phyloP scores from a whole-genome alignment of 1,139 yeast genomes.

The Hansenula lynferdii region DNA sequence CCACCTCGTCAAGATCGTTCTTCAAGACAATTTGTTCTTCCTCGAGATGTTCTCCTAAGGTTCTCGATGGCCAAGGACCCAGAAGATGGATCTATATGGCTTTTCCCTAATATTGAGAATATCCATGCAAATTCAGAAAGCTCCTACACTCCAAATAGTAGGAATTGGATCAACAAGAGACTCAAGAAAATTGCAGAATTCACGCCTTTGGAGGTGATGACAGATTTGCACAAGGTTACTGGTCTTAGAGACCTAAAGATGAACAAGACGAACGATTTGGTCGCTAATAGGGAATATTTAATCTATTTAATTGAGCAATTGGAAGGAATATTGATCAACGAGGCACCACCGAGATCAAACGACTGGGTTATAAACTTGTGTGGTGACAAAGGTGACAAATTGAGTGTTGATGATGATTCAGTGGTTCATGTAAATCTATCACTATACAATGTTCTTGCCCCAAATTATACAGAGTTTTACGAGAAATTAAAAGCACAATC shows the following conservation, averaged over 20 bases:
- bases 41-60: conserved; percentile 12
- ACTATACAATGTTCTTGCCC: not conserved
- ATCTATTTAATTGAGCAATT: not conserved
- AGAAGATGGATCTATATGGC: not conserved
- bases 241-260: not conserved
- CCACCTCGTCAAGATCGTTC: conserved; percentile 14
- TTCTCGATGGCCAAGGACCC: conserved; percentile 8
- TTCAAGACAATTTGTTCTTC: conserved; percentile 9
- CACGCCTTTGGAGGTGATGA: not conserved
- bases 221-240: not conserved
- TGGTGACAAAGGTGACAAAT: not conserved
- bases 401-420: not conserved
- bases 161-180: not conserved
- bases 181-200: not conserved
- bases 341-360: too few species aligned
- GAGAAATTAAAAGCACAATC: not conserved
- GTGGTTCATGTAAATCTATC: not conserved
- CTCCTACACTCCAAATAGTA: not conserved
- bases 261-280: not conserved
- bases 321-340: not conserved
- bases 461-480: not conserved
- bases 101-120: not conserved
- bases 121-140: not conserved
- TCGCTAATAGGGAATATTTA: not conserved
- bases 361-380: not conserved